A percentile compares a stretch with the other conserved stretches of the same genome.
Conservation (phyloP, 2,329 filamentous ascomycete species). For the Cladophialophora yegresii region DNA sequence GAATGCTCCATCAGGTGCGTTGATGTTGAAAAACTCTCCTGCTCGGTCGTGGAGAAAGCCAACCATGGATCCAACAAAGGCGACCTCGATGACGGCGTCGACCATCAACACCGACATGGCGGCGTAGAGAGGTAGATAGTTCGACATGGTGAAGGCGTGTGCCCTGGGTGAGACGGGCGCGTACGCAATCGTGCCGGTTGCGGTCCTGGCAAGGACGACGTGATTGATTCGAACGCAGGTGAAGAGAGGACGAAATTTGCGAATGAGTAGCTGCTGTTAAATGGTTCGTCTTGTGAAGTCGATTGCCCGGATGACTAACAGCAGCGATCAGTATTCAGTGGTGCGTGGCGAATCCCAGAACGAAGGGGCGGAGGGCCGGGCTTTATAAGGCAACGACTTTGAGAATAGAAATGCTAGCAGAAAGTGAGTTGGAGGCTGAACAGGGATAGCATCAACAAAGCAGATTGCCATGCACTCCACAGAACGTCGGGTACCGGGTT, state of each 20-base stretch:
- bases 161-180: background rate
- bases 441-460: conserved; percentile 11
- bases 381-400: conserved; percentile 3
- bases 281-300: background rate
- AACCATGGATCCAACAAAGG: conserved; percentile 34
- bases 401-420: background rate
- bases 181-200: background rate
- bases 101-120: conserved; percentile 6
- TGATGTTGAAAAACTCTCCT: conserved; percentile 32
- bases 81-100: conserved; percentile 33
- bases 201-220: background rate
- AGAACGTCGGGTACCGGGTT: background rate
- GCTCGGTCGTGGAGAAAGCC: conserved; percentile 35
- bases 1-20: conserved; percentile 27
- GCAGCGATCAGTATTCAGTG: background rate
- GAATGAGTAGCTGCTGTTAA: background rate
- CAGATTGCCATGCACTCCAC: conserved; percentile 11
- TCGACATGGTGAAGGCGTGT: conserved; percentile 1
- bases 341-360: conserved; percentile 8
- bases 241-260: background rate
- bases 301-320: conserved; percentile 11
- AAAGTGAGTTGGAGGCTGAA: conserved; percentile 6
- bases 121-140: conserved; percentile 6
- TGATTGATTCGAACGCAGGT: background rate
- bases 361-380: background rate